Evolutionary conservation across 2,329 filamentous ascomycete genomes (phyloP), one percentile per base, ranked within the genome.

Genomic region (Westerdykella sp.): DNA sequence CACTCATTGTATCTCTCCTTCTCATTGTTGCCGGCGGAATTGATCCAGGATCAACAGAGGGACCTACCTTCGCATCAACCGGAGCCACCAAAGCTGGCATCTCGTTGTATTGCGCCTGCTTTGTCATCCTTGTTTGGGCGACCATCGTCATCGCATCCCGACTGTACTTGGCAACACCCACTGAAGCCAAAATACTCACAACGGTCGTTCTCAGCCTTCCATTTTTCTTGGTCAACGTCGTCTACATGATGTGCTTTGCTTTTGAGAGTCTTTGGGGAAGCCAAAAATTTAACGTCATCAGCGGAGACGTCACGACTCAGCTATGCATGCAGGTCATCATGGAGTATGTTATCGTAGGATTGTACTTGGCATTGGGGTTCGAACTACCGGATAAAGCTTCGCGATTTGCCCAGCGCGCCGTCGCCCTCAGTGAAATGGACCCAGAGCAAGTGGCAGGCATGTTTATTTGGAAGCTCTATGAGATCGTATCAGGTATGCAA

Each of bases 211-310:
- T 64, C 21, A 65, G 62, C 37, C 47, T 65, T 16, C 62, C 61
- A 1, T 65, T 65, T 44, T 65, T 64, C 37, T 49, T 65, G 16
- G 61, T 64, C 34, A 57, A 65, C 37, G 56, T 65, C 21, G 60
- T 65, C 15, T 65, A 65, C 42, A 65, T 65, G 60, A 65, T 63
- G 57, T 64, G 60, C 38, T 65, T 65, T 40, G 62, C 62, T 5
- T 65, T 62, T 21, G 62, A 65, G 38, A 48, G 48, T 15, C 53
- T 58, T 46, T 51, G 46, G 45, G 39, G 51, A 5, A 40, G 40
- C 25, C 55, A 57, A 49, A 46, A 46, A 9, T 65, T 65, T 53
- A 65, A 65, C 45, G 61, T 65, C 36, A 65, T 65, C 36, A 64
- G 60, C 38, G 62, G 62, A 30, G 44, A 50, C 16, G 61, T 63